phyloP scores from a whole-genome alignment of 805 yeast species.

The Metschnikowia arizonensis region DNA sequence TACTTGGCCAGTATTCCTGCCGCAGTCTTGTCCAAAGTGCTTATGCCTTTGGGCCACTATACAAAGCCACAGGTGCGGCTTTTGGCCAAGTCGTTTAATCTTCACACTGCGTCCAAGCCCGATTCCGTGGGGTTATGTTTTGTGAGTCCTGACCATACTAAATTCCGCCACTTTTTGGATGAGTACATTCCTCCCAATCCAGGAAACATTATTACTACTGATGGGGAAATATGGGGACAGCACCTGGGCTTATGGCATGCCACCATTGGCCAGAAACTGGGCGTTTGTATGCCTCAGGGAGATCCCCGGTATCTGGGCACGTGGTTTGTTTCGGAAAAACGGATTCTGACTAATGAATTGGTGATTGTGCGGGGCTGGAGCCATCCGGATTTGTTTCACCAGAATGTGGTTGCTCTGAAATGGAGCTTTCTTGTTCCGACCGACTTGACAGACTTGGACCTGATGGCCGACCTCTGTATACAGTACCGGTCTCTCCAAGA shows the following conservation, averaged over 20 bases:
- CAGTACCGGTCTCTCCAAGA: conserved; percentile 74
- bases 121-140: conserved; percentile 96
- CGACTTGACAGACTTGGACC: not conserved
- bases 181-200: conserved; percentile 71
- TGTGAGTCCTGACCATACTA: conserved; percentile 60
- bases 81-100: conserved; percentile 50
- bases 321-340: conserved; percentile 84
- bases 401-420: conserved; percentile 37
- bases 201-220: conserved; percentile 75
- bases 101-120: conserved; percentile 71
- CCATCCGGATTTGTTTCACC: conserved; percentile 50
- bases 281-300: conserved; percentile 86
- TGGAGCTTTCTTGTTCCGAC: conserved; percentile 46
- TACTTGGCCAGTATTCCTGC: conserved; percentile 68
- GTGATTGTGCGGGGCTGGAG: conserved; percentile 73
- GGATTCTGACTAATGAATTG: conserved; percentile 59
- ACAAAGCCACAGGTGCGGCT: conserved; percentile 70
- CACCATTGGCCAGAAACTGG: conserved; percentile 87
- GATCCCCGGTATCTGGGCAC: conserved; percentile 67
- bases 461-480: conserved; percentile 31
- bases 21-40: conserved; percentile 41
- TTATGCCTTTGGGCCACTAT: conserved; percentile 80
- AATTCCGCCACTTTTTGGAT: conserved; percentile 65
- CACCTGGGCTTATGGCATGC: conserved; percentile 92
- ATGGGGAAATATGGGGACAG: conserved; percentile 70